phyloP scores from a whole-genome alignment of 2,329 filamentous ascomycete genomes.

The Aureobasidium sp. region DNA sequence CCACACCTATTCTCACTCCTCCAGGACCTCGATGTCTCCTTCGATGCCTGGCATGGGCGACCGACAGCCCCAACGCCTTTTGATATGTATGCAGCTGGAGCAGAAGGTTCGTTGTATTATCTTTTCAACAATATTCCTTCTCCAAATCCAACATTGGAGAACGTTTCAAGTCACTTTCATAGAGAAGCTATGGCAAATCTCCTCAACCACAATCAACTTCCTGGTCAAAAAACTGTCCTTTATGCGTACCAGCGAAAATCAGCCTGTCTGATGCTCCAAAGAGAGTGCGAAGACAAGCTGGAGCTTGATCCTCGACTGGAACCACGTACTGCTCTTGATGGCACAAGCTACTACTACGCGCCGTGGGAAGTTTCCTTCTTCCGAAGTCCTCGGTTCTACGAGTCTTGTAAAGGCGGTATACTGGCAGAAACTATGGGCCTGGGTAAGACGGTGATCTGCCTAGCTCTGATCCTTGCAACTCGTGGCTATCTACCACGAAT shows the following conservation, averaged over 20 bases:
- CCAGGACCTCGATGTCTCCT: conserved; percentile 49
- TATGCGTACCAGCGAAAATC: conserved; percentile 77
- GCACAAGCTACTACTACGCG: conserved; percentile 63
- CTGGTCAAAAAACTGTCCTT: conserved; percentile 57
- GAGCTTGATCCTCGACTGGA: conserved; percentile 69
- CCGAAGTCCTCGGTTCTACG: conserved; percentile 63
- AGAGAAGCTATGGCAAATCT: conserved; percentile 51
- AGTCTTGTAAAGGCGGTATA: conserved; percentile 67
- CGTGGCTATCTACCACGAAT: conserved; percentile 59
- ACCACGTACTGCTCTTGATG: conserved; percentile 52
- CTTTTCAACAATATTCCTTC: conserved; percentile 70
- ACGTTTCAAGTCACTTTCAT: conserved; percentile 45
- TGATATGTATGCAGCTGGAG: conserved; percentile 35
- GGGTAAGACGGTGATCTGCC: conserved; percentile 83
- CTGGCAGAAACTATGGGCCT: conserved; percentile 71
- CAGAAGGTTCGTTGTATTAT: conserved; percentile 54
- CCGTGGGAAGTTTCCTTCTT: conserved; percentile 55
- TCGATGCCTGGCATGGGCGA: conserved; percentile 48
- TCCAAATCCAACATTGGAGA: conserved; percentile 50
- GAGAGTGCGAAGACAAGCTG: conserved; percentile 59
- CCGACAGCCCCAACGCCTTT: conserved; percentile 26
- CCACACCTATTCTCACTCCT: conserved; percentile 46
- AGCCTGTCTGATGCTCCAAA: conserved; percentile 75
- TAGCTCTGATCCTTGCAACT: conserved; percentile 66
- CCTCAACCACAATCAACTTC: conserved; percentile 42